Conservation (phyloP, 148 eudicot genomes). For the Vaccinium darrowii region DNA sequence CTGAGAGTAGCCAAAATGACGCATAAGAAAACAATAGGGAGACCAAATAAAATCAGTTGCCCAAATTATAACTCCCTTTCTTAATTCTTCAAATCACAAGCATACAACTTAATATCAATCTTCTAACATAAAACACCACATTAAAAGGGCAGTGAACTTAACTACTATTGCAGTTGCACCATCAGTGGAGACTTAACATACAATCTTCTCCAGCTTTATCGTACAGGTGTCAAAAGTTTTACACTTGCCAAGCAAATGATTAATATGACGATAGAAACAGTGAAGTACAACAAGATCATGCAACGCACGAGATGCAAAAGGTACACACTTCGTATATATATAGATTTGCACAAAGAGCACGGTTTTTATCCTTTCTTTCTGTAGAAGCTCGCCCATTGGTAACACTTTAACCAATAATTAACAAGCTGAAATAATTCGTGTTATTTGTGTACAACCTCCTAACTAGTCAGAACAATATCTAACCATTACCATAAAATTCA, state of each 20-base stretch:
- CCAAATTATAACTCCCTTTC: background rate
- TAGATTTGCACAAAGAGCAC: constrained; percentile 1
- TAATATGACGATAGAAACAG: background rate
- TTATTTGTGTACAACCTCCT: background rate
- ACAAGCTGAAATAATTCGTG: background rate
- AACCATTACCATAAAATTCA: background rate
- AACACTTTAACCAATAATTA: background rate
- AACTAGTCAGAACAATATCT: background rate
- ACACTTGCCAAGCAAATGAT: background rate
- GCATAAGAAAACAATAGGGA: background rate
- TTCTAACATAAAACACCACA: background rate
- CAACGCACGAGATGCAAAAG: background rate
- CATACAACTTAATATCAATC: background rate
- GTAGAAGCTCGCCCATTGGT: background rate
- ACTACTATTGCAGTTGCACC: background rate
- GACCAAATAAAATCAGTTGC: background rate
- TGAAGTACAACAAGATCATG: background rate
- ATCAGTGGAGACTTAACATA: background rate
- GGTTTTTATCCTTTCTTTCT: background rate
- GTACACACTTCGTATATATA: background rate
- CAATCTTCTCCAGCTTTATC: background rate
- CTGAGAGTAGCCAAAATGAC: background rate
- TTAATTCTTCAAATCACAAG: background rate
- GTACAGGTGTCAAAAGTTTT: background rate
- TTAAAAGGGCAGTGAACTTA: background rate